Evolutionary conservation across 2,329 filamentous ascomycete genomes (phyloP), one percentile per base, ranked within the genome.

Genomic region (Microdochium nivale): DNA sequence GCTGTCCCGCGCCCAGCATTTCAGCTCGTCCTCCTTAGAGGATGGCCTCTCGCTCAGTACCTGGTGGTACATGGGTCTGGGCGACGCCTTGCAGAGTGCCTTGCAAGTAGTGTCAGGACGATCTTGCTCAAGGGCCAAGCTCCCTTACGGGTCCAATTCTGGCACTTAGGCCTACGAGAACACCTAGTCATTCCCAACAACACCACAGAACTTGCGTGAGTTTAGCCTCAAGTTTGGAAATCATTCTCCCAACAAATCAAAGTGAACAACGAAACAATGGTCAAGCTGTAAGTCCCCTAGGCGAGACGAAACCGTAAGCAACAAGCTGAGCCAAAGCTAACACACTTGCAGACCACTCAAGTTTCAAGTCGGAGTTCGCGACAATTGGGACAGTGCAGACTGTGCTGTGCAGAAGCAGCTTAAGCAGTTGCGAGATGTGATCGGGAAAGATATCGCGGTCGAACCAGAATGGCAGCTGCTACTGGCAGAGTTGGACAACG

Each of bases 341-440:
- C 40, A 44, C 8, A 13, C 19, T 7, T 19, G 7, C 46, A 76
- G 73, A 47, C 71, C 74, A 0, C 63, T 75, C 49, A 72, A 71
- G 56, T 64, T 70, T 44, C 68, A 69, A 51, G 53, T 74, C 54
- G 65, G 64, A 43, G 63, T 77, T 56, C 71, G 73, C 25, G 71
- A 76, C 55, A 56, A 64, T 49, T 77, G 73, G 73, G 61, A 65
- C 27, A 67, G 62, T 11, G 51, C 60, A 8, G 62, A 66, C 25
- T 58, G 64, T 3, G 55, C 67, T 1, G 59, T 67, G 0, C 68
- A 70, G 30, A 62, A 55, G 19, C 56, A 68, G 0, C 60, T 72
- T 25, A 57, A 55, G 25, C 54, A 50, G 3, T 57, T 75, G 16
- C 57, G 62, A 19, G 56, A 62, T 1, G 52, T 65, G 5, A 60